These are phyloP conservation scores for Monosporascus sp. DNA, from an alignment of 2,329 filamentous ascomycete species.

Conservation along the genomic window DNA sequence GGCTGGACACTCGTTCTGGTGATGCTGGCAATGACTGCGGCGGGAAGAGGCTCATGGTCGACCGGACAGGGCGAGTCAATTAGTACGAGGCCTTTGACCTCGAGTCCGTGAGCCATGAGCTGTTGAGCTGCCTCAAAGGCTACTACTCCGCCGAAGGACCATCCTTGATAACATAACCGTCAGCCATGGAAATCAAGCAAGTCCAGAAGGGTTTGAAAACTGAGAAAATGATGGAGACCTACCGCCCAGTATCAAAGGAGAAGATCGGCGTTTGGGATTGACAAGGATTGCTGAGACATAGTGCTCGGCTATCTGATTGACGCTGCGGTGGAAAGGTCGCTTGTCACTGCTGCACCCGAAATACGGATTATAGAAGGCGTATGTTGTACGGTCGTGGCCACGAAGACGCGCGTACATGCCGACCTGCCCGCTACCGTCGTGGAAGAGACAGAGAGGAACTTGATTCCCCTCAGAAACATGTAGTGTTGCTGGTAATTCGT, in stretches of 20 bases:
- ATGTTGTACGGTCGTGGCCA: constrained; percentile 2
- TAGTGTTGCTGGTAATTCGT: background rate
- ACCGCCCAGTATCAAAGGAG: background rate
- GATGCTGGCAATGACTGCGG: too few species aligned
- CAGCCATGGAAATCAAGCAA: background rate
- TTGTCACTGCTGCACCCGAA: constrained; percentile 1
- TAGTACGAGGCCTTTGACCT: constrained; percentile 34
- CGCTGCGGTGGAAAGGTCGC: background rate
- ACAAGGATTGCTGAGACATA: too few species aligned
- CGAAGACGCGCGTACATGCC: constrained; percentile 5
- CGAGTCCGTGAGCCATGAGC: constrained; percentile 32
- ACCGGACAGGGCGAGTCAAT: constrained; percentile 41
- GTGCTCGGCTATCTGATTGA: too few species aligned
- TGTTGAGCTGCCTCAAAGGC: constrained; percentile 44
- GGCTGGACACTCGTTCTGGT: too few species aligned
- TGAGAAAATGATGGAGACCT: constrained; percentile 1
- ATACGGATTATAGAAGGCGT: constrained; percentile 4
- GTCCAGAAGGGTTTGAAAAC: too few species aligned
- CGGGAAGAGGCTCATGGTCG: constrained; percentile 39
- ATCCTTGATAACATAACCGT: constrained; percentile 48
- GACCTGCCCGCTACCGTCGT: constrained; percentile 6
- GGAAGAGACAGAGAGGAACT: constrained; percentile 3
- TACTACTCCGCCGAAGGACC: constrained; percentile 55
- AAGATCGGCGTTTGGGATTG: too few species aligned
- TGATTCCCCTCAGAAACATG: background rate